Percentiles rank a stretch among this genome's conserved stretches.
phyloP scores from a whole-genome alignment of 306 rosid species.

The Parietaria judaica region DNA sequence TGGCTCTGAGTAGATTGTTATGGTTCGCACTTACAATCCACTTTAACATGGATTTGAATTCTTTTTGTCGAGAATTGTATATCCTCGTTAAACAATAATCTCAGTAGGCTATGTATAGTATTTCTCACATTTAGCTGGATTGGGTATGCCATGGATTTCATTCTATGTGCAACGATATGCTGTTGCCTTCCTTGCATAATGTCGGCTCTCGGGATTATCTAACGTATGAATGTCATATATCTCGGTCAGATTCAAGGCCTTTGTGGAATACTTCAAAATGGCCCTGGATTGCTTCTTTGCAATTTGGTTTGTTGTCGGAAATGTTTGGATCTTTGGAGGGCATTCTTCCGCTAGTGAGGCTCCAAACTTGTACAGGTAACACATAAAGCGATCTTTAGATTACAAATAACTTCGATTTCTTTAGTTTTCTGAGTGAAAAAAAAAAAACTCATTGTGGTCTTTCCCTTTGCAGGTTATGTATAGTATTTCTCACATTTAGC shows the following conservation, averaged over 20 bases:
- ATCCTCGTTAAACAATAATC: too few relatives aligned
- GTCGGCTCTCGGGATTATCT: too few relatives aligned
- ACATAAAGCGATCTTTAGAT: constrained; percentile 7
- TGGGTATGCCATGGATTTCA: too few relatives aligned
- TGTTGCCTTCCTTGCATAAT: too few relatives aligned
- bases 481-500: constrained; percentile 89
- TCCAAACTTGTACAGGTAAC: constrained; percentile 92
- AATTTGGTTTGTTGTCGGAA: constrained; percentile 97
- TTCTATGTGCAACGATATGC: too few relatives aligned
- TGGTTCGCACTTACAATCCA: too few relatives aligned
- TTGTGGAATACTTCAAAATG: constrained; percentile 88
- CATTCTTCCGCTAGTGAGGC: constrained; percentile 58
- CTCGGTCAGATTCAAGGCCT: constrained; percentile 53
- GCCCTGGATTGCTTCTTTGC: constrained; percentile 94
- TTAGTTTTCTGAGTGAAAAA: constrained; percentile 1
- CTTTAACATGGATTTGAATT: too few relatives aligned
- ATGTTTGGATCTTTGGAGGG: constrained; percentile 98
- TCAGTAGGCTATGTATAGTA: too few relatives aligned
- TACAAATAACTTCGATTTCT: neutral
- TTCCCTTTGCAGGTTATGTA: constrained; percentile 70
- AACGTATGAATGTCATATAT: neutral
- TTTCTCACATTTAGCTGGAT: too few relatives aligned
- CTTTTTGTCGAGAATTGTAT: too few relatives aligned
- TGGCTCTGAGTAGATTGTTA: too few relatives aligned
- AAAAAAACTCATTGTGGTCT: constrained; percentile 10